These are phyloP conservation scores for Agapanthus africanus DNA, from an alignment of 106 monocot species.

Conservation along the genomic window DNA sequence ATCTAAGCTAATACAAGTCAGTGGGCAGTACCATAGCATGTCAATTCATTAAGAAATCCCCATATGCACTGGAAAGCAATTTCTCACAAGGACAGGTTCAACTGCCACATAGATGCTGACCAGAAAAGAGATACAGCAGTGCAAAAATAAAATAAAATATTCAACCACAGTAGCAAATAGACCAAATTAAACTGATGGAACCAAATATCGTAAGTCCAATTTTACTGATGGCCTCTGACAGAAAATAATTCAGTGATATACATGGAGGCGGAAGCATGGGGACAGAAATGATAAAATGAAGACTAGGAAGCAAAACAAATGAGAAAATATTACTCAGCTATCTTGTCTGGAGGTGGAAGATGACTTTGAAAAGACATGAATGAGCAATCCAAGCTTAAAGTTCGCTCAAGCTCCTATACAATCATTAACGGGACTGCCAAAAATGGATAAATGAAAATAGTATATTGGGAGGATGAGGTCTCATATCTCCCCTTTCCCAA, in stretches of 20 bases:
- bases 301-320: not conserved
- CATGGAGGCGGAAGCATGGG: not conserved
- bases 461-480: no score
- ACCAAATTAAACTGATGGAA: no score
- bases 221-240: not conserved
- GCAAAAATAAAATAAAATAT: not conserved
- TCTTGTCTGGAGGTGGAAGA: not conserved
- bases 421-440: not conserved
- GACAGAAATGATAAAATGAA: no score
- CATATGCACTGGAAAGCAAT: not conserved
- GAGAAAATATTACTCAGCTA: not conserved
- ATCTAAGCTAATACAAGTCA: not conserved
- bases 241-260: not conserved
- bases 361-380: not conserved
- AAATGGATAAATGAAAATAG: no score
- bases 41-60: not conserved
- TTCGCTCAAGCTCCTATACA: not conserved
- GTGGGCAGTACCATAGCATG: not conserved
- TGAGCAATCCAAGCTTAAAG: not conserved
- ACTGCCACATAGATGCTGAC: not conserved
- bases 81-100: not conserved
- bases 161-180: not conserved
- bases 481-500: no score
- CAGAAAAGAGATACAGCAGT: not conserved
- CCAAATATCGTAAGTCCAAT: not conserved